These are phyloP conservation scores for Apiotrichum porosum DNA, from an alignment of 1,284 basidiomycete genomes.

Conservation along the genomic window DNA sequence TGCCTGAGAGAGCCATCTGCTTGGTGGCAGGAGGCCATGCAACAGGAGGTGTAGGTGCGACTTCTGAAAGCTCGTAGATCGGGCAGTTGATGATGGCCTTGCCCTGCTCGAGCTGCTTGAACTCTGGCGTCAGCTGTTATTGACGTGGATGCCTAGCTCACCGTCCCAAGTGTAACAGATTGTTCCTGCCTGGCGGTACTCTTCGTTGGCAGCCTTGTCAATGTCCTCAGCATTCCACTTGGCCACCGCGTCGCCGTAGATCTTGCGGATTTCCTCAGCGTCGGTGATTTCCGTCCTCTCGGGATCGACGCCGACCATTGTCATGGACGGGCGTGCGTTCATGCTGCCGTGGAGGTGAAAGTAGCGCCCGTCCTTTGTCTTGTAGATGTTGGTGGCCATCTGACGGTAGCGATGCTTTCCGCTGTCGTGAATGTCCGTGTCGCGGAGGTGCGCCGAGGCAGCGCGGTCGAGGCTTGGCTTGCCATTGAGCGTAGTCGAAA, in stretches of 20 bases:
- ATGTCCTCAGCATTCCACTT: slow-evolving; percentile 6
- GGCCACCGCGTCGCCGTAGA: slow-evolving; percentile 7
- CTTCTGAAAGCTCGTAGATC: slow-evolving; percentile 9
- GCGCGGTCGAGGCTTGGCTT: neutral
- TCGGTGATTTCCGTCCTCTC: neutral
- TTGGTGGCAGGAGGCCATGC: slow-evolving; percentile 3
- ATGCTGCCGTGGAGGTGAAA: slow-evolving; percentile 9
- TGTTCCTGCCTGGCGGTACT: slow-evolving; percentile 7
- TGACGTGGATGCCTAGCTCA: neutral
- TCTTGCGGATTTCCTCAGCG: neutral
- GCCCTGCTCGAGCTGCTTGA: slow-evolving; percentile 5
- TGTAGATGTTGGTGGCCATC: slow-evolving; percentile 7
- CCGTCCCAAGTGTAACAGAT: slow-evolving; percentile 10
- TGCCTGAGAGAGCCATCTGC: slow-evolving; percentile 3
- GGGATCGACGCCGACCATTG: neutral
- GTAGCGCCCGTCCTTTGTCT: slow-evolving; percentile 9
- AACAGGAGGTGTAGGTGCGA: neutral
- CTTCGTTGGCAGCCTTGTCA: slow-evolving; percentile 12
- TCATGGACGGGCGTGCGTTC: slow-evolving; percentile 3
- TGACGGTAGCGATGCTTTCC: slow-evolving; percentile 5
- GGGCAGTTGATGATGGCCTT: slow-evolving; percentile 8
- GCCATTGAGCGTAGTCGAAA: slow-evolving; percentile 2
- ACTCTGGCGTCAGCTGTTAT: slow-evolving; percentile 1
- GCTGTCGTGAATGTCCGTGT: slow-evolving; percentile 1
- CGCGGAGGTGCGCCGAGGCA: neutral